Base-by-base conservation (phyloP, 768 basidiomycete genomes). In the Gelatoporia subvermispora region DNA sequence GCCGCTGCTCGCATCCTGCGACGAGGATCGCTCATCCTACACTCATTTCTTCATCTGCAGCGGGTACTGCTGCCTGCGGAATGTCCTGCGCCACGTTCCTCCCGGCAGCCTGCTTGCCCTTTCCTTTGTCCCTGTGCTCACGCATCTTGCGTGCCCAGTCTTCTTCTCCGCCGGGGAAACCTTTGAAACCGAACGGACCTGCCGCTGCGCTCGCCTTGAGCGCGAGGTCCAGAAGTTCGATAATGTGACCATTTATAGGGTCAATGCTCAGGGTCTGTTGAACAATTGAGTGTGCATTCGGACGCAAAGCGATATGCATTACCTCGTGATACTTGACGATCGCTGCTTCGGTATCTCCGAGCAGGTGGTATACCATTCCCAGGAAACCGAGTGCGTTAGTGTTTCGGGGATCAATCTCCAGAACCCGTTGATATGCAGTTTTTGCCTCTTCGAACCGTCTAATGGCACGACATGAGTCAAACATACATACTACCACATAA, bases 281-380 rank as follows among this genome's bases (percentile, higher is more conserved):
- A 45, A 25, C 5, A 34, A 25, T 38, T 39, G 45, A 31, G 28
- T 13, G 28, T 13, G 28, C 9, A 45, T n/a, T 17, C 16, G 3
- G 21, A 45, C 17, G 18, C 8, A 38, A 20, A n/a, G 3, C 15
- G 10, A 23, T 34, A 24, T 4, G 35, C 16, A 22, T 35, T 46
- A 93, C 94, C 72, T 94, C 90, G 62, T 99, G 96, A 56, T 96
- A 98, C 51, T 84, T 85, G 34, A 91, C 69, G 55, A 99, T 93
- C 2, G 95, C 89, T 11, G 77, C 76, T 55, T 94, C 85, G 5
- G 84, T 65, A 41, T 90, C 74, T 20, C 79, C 81, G 53, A 82
- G 69, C 16, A 89, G 71, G 56, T 96, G 93, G 57, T 85, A 73
- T 2, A 95, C 84, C 64, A 96, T 82, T n/a, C 93, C 96, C 1